phyloP scores from a whole-genome alignment of 768 basidiomycete genomes.

The Crassisporium funariophilum region DNA sequence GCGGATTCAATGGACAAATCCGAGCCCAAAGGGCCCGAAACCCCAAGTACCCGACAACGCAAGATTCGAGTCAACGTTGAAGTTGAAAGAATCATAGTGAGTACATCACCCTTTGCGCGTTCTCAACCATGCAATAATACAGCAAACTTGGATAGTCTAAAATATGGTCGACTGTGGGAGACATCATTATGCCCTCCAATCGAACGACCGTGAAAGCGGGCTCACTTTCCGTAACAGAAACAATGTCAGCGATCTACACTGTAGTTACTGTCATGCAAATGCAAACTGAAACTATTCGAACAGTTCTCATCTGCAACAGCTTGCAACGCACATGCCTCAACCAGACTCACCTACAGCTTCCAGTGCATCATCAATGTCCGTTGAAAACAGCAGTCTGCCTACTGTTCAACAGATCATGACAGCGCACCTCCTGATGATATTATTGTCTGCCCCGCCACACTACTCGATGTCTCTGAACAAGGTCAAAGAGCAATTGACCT shows the following conservation, averaged over 20 bases:
- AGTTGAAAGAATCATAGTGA: constrained; percentile 64
- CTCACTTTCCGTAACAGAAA: constrained; percentile 29
- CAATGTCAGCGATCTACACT: constrained; percentile 17
- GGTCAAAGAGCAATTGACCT: constrained; percentile 58
- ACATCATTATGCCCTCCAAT: constrained; percentile 56
- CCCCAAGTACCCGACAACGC: constrained; percentile 16
- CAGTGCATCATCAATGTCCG: constrained; percentile 43
- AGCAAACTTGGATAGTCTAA: constrained; percentile 47
- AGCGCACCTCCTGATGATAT: constrained; percentile 61
- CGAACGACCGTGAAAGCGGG: constrained; percentile 11
- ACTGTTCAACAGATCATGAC: constrained; percentile 73
- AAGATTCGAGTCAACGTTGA: constrained; percentile 61
- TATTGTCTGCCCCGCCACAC: constrained; percentile 55
- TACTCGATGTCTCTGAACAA: constrained; percentile 62
- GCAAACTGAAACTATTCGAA: constrained; percentile 4
- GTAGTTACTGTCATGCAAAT: background rate
- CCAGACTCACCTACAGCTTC: constrained; percentile 61
- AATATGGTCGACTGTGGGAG: constrained; percentile 69
- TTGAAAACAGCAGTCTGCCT: constrained; percentile 32
- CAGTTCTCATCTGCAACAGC: constrained; percentile 59
- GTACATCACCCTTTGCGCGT: constrained; percentile 23
- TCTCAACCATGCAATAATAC: background rate
- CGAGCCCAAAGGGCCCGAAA: constrained; percentile 18
- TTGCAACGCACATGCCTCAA: constrained; percentile 52
- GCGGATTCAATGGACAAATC: background rate